Evolutionary conservation across 176 grass and related monocot species (phyloP).

Genomic region (Tuctoria greenei): DNA sequence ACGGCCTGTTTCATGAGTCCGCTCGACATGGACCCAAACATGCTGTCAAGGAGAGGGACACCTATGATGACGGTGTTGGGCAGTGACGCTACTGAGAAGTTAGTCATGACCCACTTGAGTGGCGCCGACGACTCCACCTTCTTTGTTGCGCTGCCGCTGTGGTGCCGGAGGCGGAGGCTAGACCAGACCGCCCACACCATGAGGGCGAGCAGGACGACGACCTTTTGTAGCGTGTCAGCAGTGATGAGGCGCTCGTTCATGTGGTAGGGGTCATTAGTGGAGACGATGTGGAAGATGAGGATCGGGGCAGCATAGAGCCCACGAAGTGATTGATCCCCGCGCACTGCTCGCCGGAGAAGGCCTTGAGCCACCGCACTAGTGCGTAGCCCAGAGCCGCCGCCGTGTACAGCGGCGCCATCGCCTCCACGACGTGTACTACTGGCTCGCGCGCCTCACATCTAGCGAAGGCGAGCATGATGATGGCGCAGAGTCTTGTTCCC

Average conservation of each 20-base stretch:
- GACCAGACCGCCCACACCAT: conserved; percentile 52
- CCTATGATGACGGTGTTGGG: conserved; percentile 97
- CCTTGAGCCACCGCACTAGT: conserved; percentile 54
- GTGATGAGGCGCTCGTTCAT: conserved; percentile 72
- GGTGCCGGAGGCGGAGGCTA: conserved; percentile 8
- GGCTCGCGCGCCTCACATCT: conserved; percentile 68
- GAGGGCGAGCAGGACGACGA: conserved; percentile 51
- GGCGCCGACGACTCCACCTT: conserved; percentile 14
- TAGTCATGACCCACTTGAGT: conserved; percentile 67
- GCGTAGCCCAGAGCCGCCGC: conserved; percentile 66
- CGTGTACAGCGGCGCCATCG: conserved; percentile 87
- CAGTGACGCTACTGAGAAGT: conserved; percentile 77
- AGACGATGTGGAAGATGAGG: conserved; percentile 76
- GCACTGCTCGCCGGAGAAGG: conserved; percentile 72
- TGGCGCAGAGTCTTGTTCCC: neutral
- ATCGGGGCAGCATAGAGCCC: conserved; percentile 63
- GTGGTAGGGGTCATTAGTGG: conserved; percentile 71
- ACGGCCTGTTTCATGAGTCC: conserved; percentile 80
- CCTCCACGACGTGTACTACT: conserved; percentile 74
- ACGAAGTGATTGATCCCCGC: conserved; percentile 91
- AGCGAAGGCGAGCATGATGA: conserved; percentile 34
- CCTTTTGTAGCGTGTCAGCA: conserved; percentile 82
- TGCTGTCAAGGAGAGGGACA: conserved; percentile 76
- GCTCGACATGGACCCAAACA: conserved; percentile 60
- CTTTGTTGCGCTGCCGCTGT: neutral